A percentile compares a stretch with the other conserved stretches of the same genome.
These are phyloP conservation scores for Coemansia sp. DNA, from an alignment of 192 early-diverging fungal genomes.

Conservation along the genomic window DNA sequence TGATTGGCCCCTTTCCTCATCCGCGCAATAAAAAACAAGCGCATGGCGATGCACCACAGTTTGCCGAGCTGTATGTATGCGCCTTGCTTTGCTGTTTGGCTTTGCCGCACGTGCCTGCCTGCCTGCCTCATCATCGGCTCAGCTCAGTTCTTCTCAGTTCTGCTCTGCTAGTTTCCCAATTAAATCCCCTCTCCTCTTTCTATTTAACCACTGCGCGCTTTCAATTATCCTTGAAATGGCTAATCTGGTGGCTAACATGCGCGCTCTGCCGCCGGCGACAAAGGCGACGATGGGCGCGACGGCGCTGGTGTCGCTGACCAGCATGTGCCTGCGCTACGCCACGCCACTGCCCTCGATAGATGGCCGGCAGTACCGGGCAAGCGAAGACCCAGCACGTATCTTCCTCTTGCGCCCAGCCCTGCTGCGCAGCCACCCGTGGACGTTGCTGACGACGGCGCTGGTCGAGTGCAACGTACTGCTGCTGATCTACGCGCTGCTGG, in stretches of 20 bases:
- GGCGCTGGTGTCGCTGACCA: constrained; percentile 15
- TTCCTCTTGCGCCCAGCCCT: constrained; percentile 39
- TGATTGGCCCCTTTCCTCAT: too few relatives aligned
- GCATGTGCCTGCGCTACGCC: constrained; percentile 14
- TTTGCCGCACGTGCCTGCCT: too few relatives aligned
- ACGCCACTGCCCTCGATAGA: neutral
- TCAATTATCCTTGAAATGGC: constrained; percentile 26
- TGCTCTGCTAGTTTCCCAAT: too few relatives aligned
- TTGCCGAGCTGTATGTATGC: too few relatives aligned
- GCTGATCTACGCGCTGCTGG: constrained; percentile 13
- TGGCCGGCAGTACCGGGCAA: constrained; percentile 10
- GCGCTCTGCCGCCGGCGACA: constrained; percentile 31
- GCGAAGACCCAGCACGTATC: constrained; percentile 27
- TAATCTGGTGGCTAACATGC: constrained; percentile 16
- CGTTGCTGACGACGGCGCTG: constrained; percentile 29
- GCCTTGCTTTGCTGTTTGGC: too few relatives aligned
- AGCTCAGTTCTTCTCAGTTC: too few relatives aligned
- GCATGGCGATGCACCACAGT: too few relatives aligned
- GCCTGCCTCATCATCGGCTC: too few relatives aligned
- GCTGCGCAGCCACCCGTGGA: constrained; percentile 41
- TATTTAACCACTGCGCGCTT: too few relatives aligned
- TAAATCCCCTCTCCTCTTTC: too few relatives aligned
- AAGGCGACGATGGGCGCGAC: constrained; percentile 16
- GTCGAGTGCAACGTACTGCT: constrained; percentile 34
- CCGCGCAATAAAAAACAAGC: too few relatives aligned